phyloP scores from a whole-genome alignment of 345 rosid species.

The Eucalyptus curtisii region DNA sequence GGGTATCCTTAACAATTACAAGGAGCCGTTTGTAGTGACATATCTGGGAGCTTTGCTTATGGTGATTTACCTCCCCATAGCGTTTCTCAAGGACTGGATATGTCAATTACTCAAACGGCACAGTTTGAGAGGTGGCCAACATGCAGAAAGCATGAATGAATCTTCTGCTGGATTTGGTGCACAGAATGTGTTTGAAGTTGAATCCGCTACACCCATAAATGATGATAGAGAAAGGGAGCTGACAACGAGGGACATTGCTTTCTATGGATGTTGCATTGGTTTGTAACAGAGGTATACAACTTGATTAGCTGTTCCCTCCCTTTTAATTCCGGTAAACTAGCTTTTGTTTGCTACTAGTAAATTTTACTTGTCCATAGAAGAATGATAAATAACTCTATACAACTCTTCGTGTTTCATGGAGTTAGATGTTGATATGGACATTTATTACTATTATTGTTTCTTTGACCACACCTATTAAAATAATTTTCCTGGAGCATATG shows the following conservation, averaged over 20 bases:
- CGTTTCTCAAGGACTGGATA: conserved; percentile 81
- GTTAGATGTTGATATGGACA: not conserved
- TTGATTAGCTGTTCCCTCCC: not conserved
- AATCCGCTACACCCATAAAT: conserved; percentile 54
- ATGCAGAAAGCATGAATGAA: conserved; percentile 23
- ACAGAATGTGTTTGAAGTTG: conserved; percentile 55
- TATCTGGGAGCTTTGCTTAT: conserved; percentile 96
- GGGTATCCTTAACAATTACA: conserved; percentile 75
- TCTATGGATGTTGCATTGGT: conserved; percentile 84
- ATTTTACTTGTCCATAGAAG: not conserved
- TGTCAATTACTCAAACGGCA: conserved; percentile 28
- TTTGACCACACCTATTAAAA: not conserved
- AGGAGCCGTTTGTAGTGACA: conserved; percentile 97
- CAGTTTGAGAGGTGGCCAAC: conserved; percentile 39
- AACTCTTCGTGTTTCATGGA: not conserved
- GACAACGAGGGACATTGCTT: conserved; percentile 58
- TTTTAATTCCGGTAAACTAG: not conserved
- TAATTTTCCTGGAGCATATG: not conserved
- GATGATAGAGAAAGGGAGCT: conserved; percentile 50
- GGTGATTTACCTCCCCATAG: conserved; percentile 88
- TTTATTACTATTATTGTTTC: not conserved
- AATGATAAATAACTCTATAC: not conserved
- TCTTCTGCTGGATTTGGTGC: conserved; percentile 32
- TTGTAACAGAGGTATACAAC: conserved; percentile 71
- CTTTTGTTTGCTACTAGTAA: not conserved